Evolutionary conservation across 164 flowering plant species (phyloP).

Genomic region (Santalum album): DNA sequence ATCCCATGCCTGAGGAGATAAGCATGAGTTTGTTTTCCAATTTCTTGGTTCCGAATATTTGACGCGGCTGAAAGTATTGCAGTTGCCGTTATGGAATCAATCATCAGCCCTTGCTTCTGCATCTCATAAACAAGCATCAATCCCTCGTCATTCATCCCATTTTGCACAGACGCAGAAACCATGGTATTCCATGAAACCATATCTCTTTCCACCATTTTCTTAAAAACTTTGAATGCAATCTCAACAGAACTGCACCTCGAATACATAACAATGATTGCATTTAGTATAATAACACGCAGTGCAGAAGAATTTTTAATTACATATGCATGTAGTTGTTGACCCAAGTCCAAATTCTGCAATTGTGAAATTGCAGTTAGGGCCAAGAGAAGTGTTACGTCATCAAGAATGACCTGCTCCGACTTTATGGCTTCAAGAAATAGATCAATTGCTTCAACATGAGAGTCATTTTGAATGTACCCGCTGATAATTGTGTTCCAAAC

Average conservation of each 20-base stretch:
- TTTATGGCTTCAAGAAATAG: constrained; percentile 46
- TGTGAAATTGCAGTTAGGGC: constrained; percentile 66
- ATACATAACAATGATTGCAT: constrained; percentile 70
- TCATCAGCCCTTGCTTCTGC: constrained; percentile 51
- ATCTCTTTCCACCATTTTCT: constrained; percentile 67
- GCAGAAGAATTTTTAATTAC: constrained; percentile 34
- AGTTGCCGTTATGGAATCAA: constrained; percentile 63
- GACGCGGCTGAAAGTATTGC: constrained; percentile 85
- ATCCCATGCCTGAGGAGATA: constrained; percentile 65
- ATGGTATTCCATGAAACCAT: constrained; percentile 88
- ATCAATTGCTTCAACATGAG: constrained; percentile 37
- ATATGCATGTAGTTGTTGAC: constrained; percentile 65
- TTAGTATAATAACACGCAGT: constrained; percentile 31
- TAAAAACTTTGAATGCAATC: constrained; percentile 49
- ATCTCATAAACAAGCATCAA: constrained; percentile 71
- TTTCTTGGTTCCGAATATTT: constrained; percentile 43
- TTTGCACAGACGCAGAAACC: constrained; percentile 68
- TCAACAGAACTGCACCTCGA: constrained; percentile 60
- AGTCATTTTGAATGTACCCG: constrained; percentile 59
- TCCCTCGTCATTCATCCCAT: constrained; percentile 73
- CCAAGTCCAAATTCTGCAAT: constrained; percentile 44
- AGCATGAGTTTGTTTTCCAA: constrained; percentile 80
- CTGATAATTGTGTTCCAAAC: constrained; percentile 92
- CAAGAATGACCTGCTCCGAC: constrained; percentile 31
- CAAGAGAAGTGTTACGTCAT: constrained; percentile 57